Evolutionary conservation across 352 stramenopile species (phyloP).

Genomic region (Hyaloperonospora brassicae): DNA sequence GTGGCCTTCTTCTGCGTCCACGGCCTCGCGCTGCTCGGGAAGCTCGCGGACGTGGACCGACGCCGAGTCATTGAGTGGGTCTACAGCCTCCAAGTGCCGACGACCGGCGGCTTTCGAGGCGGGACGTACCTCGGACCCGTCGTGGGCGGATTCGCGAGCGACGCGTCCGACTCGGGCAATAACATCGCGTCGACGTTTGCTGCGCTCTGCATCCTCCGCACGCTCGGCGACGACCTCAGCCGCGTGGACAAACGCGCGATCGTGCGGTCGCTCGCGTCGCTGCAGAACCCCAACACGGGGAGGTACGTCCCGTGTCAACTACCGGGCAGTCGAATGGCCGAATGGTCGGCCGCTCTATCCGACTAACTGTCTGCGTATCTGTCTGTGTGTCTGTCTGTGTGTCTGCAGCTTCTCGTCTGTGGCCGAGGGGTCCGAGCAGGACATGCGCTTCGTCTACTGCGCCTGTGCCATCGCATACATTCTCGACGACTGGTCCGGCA

Average conservation of each 20-base stretch:
- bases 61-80: conserved; percentile 80
- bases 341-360: no score
- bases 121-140: conserved; percentile 55
- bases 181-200: conserved; percentile 81
- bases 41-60: conserved; percentile 64
- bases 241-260: conserved; percentile 69
- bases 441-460: conserved; percentile 87
- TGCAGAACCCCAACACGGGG: conserved; percentile 72
- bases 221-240: conserved; percentile 74
- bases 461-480: conserved; percentile 84
- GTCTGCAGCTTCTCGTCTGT: conserved; percentile 57
- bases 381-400: no score
- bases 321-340: no score
- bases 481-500: conserved; percentile 76
- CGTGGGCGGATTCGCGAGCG: conserved; percentile 47
- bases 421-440: conserved; percentile 67
- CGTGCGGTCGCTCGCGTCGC: conserved; percentile 41
- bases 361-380: no score
- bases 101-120: conserved; percentile 72
- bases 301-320: conserved; percentile 26
- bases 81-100: conserved; percentile 74
- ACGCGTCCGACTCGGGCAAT: conserved; percentile 68
- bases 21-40: conserved; percentile 68
- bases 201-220: conserved; percentile 74
- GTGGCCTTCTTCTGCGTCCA: conserved; percentile 83